Conservation (phyloP, 2,329 filamentous ascomycete species). For the Penicillium sp. region DNA sequence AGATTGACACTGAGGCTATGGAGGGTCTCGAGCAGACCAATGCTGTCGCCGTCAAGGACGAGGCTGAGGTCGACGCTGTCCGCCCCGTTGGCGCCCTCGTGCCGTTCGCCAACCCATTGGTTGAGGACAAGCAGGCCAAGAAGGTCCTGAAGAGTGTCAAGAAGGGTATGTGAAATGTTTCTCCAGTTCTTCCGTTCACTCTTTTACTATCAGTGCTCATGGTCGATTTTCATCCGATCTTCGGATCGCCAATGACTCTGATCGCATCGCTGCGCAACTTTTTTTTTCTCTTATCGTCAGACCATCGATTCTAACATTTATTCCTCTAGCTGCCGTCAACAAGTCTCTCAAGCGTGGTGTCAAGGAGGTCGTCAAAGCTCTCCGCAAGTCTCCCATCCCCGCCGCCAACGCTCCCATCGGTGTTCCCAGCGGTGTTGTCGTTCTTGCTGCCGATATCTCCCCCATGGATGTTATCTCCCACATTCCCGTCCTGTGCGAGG, state of each 20-base stretch:
- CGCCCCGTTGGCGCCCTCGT: slow-evolving; percentile 48
- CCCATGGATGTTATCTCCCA: slow-evolving; percentile 99
- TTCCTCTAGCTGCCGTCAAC: slow-evolving; percentile 75
- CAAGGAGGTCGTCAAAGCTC: slow-evolving; percentile 97
- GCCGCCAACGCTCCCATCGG: slow-evolving; percentile 61
- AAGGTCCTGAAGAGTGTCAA: slow-evolving; percentile 54
- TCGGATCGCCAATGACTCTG: not conserved
- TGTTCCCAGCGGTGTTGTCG: slow-evolving; percentile 70
- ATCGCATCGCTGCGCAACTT: not conserved
- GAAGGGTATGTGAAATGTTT: slow-evolving; percentile 41
- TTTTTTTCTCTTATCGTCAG: slow-evolving; percentile 4
- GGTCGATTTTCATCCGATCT: not conserved
- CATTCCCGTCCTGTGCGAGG: slow-evolving; percentile 95
- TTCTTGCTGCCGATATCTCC: slow-evolving; percentile 96
- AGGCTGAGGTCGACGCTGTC: slow-evolving; percentile 26
- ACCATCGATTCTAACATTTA: slow-evolving; percentile 18
- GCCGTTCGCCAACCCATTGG: slow-evolving; percentile 51
- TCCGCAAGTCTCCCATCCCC: slow-evolving; percentile 80
- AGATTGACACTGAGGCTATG: slow-evolving; percentile 37
- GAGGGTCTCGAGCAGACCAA: slow-evolving; percentile 36
- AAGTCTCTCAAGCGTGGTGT: slow-evolving; percentile 96
- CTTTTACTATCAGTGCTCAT: not conserved
- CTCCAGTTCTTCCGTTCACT: not conserved
- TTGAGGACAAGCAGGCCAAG: slow-evolving; percentile 52
- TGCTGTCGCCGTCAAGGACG: slow-evolving; percentile 21